Base-by-base conservation (phyloP, 2,329 filamentous ascomycete species). In the Cercospora sojina region DNA sequence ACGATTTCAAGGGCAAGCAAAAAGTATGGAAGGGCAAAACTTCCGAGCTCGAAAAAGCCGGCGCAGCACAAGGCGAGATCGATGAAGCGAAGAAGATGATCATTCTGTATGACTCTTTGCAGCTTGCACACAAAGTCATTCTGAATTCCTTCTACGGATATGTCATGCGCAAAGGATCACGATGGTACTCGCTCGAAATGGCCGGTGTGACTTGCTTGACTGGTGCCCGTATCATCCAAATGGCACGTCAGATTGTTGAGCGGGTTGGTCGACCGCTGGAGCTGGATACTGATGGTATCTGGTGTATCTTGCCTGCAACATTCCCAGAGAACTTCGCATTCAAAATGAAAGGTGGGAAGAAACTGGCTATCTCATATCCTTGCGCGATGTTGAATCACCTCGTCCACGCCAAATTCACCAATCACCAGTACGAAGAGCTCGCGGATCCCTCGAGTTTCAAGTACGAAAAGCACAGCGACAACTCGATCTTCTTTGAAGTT, bases 121-220 rank as follows among this genome's bases (percentile, higher is more conserved):
- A 99, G 78, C 84, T 99, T 74, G 95, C 95, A 0, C 95, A 99
- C 83, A 99, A 99, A 79, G 95, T 99, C 81, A 99, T 99, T 84
- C 79, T 99, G 64, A 99, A 99, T 83, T 97, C 93, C 64, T 99
- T 99, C 83, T 99, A 99, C 73, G 95, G 95, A 70, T 99, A 99
- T 77, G 95, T 98, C 78, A 99, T 99, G 95, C 87, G 95, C 82
- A 99, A 99, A 78, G 95, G 95, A 35, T 99, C 95, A 41, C 88
- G 95, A 64, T 99, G 95, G 95, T 99, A 99, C 77, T 99, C 95
- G 18, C 90, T 99, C 86, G 95, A 99, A 78, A 99, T 99, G 95
- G 95, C 96, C 16, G 95, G 95, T 73, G 95, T 99, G 4, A 99
- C 95, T 49, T 99, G 95, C 81, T 83, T 99, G 78, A 99, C 95